phyloP scores from a whole-genome alignment of 2,329 filamentous ascomycete genomes.

The Raffaelea albimanens region DNA sequence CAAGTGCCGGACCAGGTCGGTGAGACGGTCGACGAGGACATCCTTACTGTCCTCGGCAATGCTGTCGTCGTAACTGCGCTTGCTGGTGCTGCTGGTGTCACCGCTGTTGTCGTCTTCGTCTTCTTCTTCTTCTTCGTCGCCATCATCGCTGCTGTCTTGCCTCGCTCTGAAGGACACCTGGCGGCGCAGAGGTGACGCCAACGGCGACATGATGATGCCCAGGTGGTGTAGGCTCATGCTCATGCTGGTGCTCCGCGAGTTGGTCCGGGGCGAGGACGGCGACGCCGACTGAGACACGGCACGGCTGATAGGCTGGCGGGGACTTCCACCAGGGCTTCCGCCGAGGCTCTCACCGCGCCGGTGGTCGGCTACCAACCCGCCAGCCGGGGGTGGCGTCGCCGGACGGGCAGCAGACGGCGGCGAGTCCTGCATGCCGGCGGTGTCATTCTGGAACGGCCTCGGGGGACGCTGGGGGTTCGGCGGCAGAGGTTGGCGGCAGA shows the following conservation, averaged over 20 bases:
- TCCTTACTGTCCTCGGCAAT: conserved; percentile 28
- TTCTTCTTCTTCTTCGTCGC: not conserved
- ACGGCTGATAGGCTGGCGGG: not conserved
- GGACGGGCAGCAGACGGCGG: conserved; percentile 4
- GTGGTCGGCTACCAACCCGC: not conserved
- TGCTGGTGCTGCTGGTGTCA: not conserved
- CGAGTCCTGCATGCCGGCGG: conserved; percentile 9
- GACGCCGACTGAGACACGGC: not conserved
- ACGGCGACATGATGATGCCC: conserved; percentile 17
- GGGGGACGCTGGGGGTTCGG: not conserved
- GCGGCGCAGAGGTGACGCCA: conserved; percentile 22
- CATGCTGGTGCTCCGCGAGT: conserved; percentile 13
- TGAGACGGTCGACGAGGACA: conserved; percentile 35
- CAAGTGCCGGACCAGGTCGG: conserved; percentile 27
- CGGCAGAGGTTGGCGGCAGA: not conserved
- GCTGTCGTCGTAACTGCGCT: conserved; percentile 3
- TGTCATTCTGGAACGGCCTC: conserved; percentile 1
- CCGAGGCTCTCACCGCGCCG: not conserved
- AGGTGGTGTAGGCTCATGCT: conserved; percentile 19
- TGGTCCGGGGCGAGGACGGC: conserved; percentile 10
- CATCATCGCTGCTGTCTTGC: not conserved
- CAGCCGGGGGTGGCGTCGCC: conserved; percentile 1
- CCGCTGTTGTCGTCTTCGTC: conserved; percentile 6
- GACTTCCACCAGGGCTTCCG: too few species aligned
- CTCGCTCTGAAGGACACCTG: conserved; percentile 17